These are phyloP conservation scores for Fusarium nanum DNA, from an alignment of 2,329 filamentous ascomycete genomes.

Conservation along the genomic window DNA sequence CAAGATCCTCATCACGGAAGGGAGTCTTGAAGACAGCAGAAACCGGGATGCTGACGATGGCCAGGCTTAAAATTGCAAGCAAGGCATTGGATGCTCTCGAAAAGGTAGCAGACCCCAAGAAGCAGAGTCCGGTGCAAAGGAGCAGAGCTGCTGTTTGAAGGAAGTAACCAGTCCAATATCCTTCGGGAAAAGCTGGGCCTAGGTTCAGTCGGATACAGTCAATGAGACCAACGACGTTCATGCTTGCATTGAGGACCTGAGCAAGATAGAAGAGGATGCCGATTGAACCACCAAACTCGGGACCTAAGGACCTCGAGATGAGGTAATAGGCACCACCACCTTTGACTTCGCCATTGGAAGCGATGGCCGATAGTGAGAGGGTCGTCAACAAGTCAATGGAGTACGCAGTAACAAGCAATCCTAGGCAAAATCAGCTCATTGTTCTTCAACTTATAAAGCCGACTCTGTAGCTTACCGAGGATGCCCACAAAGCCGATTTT, in stretches of 20 bases:
- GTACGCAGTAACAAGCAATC: constrained; percentile 80
- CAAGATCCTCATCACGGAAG: constrained; percentile 70
- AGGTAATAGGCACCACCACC: constrained; percentile 90
- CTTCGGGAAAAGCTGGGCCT: constrained; percentile 72
- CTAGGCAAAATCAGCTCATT: constrained; percentile 53
- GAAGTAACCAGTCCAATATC: constrained; percentile 81
- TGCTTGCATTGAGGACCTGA: constrained; percentile 85
- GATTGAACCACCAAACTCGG: constrained; percentile 90
- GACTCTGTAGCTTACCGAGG: constrained; percentile 67
- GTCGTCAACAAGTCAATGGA: constrained; percentile 85
- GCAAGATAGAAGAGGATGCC: constrained; percentile 91
- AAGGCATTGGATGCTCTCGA: constrained; percentile 83
- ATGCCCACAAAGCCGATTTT: constrained; percentile 84
- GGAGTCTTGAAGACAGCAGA: constrained; percentile 77
- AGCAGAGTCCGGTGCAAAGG: constrained; percentile 78
- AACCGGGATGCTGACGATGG: constrained; percentile 84
- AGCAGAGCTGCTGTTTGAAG: constrained; percentile 78
- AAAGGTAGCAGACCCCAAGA: constrained; percentile 84
- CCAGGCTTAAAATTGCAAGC: constrained; percentile 75
- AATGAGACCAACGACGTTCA: constrained; percentile 88
- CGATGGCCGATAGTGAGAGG: constrained; percentile 87
- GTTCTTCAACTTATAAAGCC: background rate
- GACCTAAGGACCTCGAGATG: constrained; percentile 85
- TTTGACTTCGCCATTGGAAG: constrained; percentile 88
- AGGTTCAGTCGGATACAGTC: constrained; percentile 85